phyloP scores from a whole-genome alignment of 163 green algal species.

The Chloroidium sp. region DNA sequence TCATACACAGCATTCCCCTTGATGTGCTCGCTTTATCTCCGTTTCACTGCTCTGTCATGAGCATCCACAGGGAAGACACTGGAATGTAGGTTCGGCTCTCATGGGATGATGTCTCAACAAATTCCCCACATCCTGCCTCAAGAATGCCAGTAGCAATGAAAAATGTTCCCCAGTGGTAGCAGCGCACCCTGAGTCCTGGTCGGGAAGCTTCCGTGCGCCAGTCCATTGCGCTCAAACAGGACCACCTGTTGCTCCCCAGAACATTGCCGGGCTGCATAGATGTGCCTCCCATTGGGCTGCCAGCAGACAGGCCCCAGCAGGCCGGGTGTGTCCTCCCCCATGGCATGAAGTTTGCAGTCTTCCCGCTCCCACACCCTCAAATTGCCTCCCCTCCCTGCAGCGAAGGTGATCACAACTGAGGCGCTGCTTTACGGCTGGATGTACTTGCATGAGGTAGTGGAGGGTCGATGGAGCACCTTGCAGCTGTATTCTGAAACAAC shows the following conservation, averaged over 20 bases:
- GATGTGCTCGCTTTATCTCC: too few relatives aligned
- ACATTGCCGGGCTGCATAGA: constrained; percentile 46
- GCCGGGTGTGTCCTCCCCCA: constrained; percentile 33
- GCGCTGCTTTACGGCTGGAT: not conserved
- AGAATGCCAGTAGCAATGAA: constrained; percentile 1
- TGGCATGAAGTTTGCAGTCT: constrained; percentile 44
- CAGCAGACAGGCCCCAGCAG: constrained; percentile 57
- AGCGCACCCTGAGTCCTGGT: not conserved
- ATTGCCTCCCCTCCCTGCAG: constrained; percentile 2
- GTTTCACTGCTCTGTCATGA: too few relatives aligned
- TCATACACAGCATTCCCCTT: too few relatives aligned
- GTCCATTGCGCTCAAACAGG: constrained; percentile 82
- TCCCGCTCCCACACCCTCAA: constrained; percentile 70
- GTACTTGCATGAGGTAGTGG: not conserved
- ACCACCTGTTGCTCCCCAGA: constrained; percentile 33
- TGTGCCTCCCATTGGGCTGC: constrained; percentile 84
- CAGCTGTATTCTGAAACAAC: not conserved
- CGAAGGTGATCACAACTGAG: not conserved
- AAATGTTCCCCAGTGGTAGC: not conserved
- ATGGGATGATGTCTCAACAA: not conserved
- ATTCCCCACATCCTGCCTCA: not conserved
- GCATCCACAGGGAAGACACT: not conserved
- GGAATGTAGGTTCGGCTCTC: not conserved
- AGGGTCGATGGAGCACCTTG: not conserved
- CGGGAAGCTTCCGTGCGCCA: constrained; percentile 71